These are phyloP conservation scores for Scheffersomyces lignicola DNA, from an alignment of 1,139 yeast species.

Conservation along the genomic window DNA sequence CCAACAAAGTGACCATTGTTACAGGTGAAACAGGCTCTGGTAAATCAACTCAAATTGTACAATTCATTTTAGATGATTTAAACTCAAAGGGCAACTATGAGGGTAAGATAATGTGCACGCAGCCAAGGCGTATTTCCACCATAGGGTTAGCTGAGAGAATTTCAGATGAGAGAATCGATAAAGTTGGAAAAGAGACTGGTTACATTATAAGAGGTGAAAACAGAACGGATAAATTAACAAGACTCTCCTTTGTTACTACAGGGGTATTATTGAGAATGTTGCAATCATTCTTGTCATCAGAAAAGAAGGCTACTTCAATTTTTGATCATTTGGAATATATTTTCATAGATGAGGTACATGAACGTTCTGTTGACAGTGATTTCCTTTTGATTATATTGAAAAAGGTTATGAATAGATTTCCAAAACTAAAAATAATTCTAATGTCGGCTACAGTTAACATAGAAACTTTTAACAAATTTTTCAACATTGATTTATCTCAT, in stretches of 20 bases:
- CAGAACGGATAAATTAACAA: slow-evolving; percentile 58
- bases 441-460: slow-evolving; percentile 96
- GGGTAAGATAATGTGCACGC: slow-evolving; percentile 80
- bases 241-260: slow-evolving; percentile 84
- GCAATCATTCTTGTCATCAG: slow-evolving; percentile 43
- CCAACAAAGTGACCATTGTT: slow-evolving; percentile 67
- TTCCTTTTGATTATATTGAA: slow-evolving; percentile 77
- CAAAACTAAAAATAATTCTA: slow-evolving; percentile 65
- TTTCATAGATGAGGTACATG: slow-evolving; percentile 94
- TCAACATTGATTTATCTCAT: slow-evolving; percentile 48
- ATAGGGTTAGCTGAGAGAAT: slow-evolving; percentile 93
- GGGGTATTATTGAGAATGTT: slow-evolving; percentile 89
- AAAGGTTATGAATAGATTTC: slow-evolving; percentile 45
- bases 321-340: slow-evolving; percentile 65
- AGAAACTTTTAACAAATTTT: slow-evolving; percentile 65
- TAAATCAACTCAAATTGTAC: slow-evolving; percentile 90
- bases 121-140: slow-evolving; percentile 94
- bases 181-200: slow-evolving; percentile 80
- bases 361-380: slow-evolving; percentile 89
- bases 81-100: slow-evolving; percentile 42
- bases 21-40: slow-evolving; percentile 99
- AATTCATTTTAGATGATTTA: slow-evolving; percentile 74
- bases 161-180: slow-evolving; percentile 72
- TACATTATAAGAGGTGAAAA: slow-evolving; percentile 90
- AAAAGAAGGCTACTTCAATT: slow-evolving; percentile 14